phyloP scores from a whole-genome alignment of 169 alveolate species.

The Plasmodium blacklocki region DNA sequence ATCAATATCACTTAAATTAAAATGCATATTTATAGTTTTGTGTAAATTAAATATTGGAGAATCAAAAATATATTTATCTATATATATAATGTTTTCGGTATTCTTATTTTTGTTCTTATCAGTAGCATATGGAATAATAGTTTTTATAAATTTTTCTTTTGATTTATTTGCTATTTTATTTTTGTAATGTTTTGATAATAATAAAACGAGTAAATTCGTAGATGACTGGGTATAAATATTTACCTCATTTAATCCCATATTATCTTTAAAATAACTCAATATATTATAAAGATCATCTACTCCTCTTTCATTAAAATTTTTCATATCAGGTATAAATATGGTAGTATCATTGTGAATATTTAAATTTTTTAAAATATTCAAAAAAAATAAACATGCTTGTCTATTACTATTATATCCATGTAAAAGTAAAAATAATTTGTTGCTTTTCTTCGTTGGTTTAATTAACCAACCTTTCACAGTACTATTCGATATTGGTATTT shows the following conservation, averaged over 20 bases:
- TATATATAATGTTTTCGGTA: constrained; percentile 33
- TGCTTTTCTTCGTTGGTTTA: constrained; percentile 47
- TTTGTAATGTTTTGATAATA: constrained; percentile 65
- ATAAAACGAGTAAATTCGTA: constrained; percentile 57
- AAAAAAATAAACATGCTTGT: constrained; percentile 69
- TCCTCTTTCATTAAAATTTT: constrained; percentile 53
- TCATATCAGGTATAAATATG: constrained; percentile 71
- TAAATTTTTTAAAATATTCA: constrained; percentile 67
- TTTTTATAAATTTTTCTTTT: constrained; percentile 56
- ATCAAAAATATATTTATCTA: constrained; percentile 69
- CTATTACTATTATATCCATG: constrained; percentile 72
- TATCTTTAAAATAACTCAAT: constrained; percentile 39
- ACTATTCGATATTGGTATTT: constrained; percentile 26
- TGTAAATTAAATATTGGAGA: constrained; percentile 71
- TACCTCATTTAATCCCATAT: constrained; percentile 67
- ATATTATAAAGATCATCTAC: constrained; percentile 70
- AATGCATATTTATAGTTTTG: constrained; percentile 60
- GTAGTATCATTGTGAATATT: constrained; percentile 67
- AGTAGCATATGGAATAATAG: constrained; percentile 48
- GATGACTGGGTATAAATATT: constrained; percentile 67
- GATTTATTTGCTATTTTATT: constrained; percentile 64
- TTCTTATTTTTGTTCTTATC: constrained; percentile 15
- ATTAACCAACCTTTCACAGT: constrained; percentile 66
- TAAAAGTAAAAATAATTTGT: constrained; percentile 60
- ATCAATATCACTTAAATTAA: constrained; percentile 40